Conservation (phyloP, 345 rosid genomes). For the Nephelium lappaceum region DNA sequence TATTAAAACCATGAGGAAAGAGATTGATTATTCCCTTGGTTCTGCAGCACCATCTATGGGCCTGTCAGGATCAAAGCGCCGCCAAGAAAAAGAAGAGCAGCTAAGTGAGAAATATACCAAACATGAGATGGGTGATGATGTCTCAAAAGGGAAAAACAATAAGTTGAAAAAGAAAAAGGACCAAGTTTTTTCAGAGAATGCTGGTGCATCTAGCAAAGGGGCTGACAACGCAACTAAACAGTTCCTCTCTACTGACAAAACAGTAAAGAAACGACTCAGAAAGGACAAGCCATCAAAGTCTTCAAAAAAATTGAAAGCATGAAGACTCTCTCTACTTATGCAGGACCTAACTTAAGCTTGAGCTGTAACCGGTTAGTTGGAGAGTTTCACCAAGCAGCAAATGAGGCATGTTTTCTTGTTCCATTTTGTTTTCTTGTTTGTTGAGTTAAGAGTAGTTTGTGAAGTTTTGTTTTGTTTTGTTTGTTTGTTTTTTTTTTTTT, state of each 20-base stretch:
- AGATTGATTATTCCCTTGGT: conserved; percentile 44
- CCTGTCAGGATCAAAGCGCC: conserved; percentile 34
- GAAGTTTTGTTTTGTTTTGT: not conserved
- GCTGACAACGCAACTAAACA: conserved; percentile 37
- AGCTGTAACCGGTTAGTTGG: not conserved
- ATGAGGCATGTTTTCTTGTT: not conserved
- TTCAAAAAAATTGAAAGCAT: conserved; percentile 39
- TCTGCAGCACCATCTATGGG: conserved; percentile 21
- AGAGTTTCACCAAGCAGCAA: not conserved
- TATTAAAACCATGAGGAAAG: conserved; percentile 56
- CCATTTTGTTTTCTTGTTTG: conserved; percentile 1
- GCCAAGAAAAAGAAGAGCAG: conserved; percentile 23
- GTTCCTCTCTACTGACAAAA: conserved; percentile 46
- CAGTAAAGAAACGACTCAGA: conserved; percentile 46
- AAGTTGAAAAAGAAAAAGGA: conserved; percentile 29
- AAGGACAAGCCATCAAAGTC: conserved; percentile 26
- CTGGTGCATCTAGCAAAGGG: conserved; percentile 31
- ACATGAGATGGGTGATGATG: conserved; percentile 29
- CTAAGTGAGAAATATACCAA: conserved; percentile 23
- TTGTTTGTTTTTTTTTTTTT: not conserved
- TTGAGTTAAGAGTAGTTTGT: not conserved
- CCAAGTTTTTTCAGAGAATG: conserved; percentile 20
- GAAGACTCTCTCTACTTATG: conserved; percentile 18
- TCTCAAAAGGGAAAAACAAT: conserved; percentile 25
- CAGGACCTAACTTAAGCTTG: conserved; percentile 13